Evolutionary conservation across 2,329 filamentous ascomycete species (phyloP), one percentile per base, ranked within the genome.

Genomic region (Talaromyces atroroseus): DNA sequence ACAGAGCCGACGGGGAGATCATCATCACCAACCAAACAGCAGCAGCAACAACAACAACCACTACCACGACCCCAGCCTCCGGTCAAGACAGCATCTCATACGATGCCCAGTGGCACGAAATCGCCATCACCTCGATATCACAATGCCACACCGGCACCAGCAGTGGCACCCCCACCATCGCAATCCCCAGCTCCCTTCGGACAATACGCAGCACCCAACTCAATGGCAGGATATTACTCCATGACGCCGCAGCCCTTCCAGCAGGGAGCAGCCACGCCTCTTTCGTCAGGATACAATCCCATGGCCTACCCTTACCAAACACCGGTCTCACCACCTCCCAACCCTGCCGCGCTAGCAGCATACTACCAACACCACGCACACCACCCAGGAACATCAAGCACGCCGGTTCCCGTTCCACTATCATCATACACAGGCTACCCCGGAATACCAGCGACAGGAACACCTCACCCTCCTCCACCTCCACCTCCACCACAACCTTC

Each of bases 1-100:
- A 87, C 96, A 75, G 90, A 92, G 55, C 74, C 74, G 4, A 26
- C 24, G 7, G 71, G 68, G 3, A 23, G 42, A 12, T 65, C 69
- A 16, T 62, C 64, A 14, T 63, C 67, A 16, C 65, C 70, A 36
- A 68, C 66, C 40, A 73, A 71, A 58, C 71, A 71, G 12, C 69
- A 68, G 32, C 70, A 70, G 4, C 69, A 68, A 10, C 50, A 16
- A 44, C 46, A 24, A 10, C 23, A 23, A 2, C 26, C 61, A n/a
- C n/a, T n/a, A 68, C 5, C 51, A 58, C n/a, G 64, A 69, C 20
- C 71, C 69, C 53, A 63, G 66, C 64, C 60, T 65, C 65, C 40
- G 63, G 64, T 50, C 62, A 53, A 64, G 58, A 49, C 72, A 79
- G 77, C 59, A 75, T 61, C 32, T 36, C 32, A 36, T 36, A 14